Percentiles rank a stretch among this genome's conserved stretches.
These are phyloP conservation scores for Chrysanthemum makinoi DNA, from an alignment of 129 eudicot species.

Conservation along the genomic window DNA sequence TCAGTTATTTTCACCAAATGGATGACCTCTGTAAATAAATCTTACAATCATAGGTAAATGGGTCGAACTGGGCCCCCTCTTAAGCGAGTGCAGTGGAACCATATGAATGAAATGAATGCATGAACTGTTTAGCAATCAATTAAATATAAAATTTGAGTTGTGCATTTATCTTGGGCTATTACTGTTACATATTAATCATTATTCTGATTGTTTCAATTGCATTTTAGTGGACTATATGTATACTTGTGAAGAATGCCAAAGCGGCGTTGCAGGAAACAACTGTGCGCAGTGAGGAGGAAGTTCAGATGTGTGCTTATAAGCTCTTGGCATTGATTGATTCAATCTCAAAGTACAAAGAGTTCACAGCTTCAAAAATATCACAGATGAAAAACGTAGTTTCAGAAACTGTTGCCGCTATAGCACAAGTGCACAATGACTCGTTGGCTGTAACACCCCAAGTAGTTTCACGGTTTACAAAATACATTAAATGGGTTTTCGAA, in stretches of 20 bases:
- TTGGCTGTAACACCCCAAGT: no score
- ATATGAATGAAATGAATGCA: background rate
- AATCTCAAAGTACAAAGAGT: slow-evolving; percentile 61
- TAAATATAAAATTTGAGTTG: background rate
- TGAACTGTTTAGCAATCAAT: background rate
- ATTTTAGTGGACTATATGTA: background rate
- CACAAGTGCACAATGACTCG: slow-evolving; percentile 47
- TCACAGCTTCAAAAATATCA: slow-evolving; percentile 23
- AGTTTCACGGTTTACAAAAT: no score
- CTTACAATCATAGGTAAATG: background rate
- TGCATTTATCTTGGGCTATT: background rate
- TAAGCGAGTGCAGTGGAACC: background rate
- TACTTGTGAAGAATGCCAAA: slow-evolving; percentile 45
- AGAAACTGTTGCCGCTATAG: slow-evolving; percentile 47
- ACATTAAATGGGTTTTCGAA: no score
- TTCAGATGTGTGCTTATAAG: slow-evolving; percentile 50
- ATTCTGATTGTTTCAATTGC: background rate
- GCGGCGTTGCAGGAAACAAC: slow-evolving; percentile 53
- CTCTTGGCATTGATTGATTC: slow-evolving; percentile 64
- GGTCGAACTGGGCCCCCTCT: background rate
- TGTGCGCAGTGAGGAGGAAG: slow-evolving; percentile 45
- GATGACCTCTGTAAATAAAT: background rate
- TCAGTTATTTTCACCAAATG: background rate
- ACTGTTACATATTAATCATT: no score
- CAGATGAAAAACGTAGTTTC: slow-evolving; percentile 48